Evolutionary conservation across 306 rosid species (phyloP), one percentile per base, ranked within the genome.

Genomic region (Parietaria judaica): DNA sequence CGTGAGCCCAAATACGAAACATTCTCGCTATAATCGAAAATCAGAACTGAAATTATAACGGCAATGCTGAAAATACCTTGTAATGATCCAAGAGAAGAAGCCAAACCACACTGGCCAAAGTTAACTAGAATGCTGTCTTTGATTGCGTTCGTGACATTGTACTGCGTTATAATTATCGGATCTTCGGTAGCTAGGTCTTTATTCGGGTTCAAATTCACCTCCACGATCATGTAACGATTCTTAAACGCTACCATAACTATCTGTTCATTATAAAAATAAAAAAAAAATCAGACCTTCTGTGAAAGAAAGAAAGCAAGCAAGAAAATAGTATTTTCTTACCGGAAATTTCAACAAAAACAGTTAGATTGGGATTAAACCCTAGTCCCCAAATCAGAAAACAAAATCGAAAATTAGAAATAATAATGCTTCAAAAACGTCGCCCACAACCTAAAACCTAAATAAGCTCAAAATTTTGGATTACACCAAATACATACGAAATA

Each of bases 91-190:
- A 79, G 60, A 3, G 90, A 72, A 1, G 84, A 81, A 70, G 90
- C 94, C 70, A 88, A 76, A 74, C 96, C 99, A 67, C 96, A 86
- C 80, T 86, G 90, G 50, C 95, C 95, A 63, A 86, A 88, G 73
- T 88, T 88, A 16, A 79, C 70, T 51, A 84, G 84, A 64, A 84
- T 76, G 80, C 84, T 86, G 9, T 86, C 94, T 75, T 68, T 84
- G 53, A 88, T 76, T 34, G 87, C 90, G 58, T 81, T 88, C 0
- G 80, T 68, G 44, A 92, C 72, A 71, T 94, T 86, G 60, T 70
- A 76, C 50, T 74, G 75, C 39, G 95, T 88, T 70, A 92, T 51
- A 63, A 84, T 86, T 63, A 88, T 67, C 56, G 87, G 79, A 70
- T 82, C 81, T 35, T 77, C 70, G 6, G 66, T 76, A 3, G 13